A percentile compares a stretch with the other conserved stretches of the same genome.
These are phyloP conservation scores for Metschnikowia reukaufii DNA, from an alignment of 805 yeast genomes.

Conservation along the genomic window DNA sequence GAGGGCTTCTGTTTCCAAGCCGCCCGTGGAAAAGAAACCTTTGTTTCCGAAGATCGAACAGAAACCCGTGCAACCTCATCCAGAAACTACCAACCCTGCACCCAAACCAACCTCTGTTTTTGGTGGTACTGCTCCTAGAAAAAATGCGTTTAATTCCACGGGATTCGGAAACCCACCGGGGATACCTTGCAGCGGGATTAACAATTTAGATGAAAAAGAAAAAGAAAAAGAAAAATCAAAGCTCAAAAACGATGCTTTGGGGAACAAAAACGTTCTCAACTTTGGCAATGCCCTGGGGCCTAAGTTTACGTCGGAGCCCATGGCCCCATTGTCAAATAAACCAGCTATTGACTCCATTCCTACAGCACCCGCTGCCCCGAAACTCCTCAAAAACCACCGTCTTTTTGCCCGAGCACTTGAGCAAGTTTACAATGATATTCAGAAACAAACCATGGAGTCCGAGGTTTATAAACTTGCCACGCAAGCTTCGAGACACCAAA, in stretches of 20 bases:
- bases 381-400: slow-evolving; percentile 21
- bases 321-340: no score
- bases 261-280: slow-evolving; percentile 11
- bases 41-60: no score
- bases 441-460: slow-evolving; percentile 22
- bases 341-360: neutral
- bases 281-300: no score
- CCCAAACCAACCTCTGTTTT: no score
- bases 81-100: no score
- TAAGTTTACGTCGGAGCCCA: neutral
- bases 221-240: slow-evolving; percentile 3
- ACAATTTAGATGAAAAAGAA: no score
- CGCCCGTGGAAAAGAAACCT: neutral
- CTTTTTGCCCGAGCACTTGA: slow-evolving; percentile 30
- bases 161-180: no score
- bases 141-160: no score
- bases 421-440: slow-evolving; percentile 23
- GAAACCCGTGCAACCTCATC: no score
- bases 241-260: slow-evolving; percentile 9
- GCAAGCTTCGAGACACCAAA: slow-evolving; percentile 24
- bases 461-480: slow-evolving; percentile 29
- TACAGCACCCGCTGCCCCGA: neutral
- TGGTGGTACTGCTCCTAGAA: no score
- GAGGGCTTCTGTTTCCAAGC: no score
- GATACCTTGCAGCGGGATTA: no score